Conservation (phyloP, 139 green algal genomes). For the Desmodesmus armatus region DNA sequence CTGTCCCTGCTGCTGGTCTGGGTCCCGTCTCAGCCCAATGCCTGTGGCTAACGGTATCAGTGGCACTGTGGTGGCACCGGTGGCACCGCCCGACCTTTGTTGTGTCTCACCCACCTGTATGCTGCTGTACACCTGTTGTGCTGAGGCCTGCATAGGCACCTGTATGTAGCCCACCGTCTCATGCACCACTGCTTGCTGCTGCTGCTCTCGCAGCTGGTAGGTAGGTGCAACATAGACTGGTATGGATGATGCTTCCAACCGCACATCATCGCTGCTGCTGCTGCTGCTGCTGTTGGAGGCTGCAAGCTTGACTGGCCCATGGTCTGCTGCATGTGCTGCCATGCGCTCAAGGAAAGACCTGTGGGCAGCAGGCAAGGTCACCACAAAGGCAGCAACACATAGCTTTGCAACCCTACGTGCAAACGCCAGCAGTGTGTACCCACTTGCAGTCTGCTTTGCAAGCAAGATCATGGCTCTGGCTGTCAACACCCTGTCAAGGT, state of each 20-base stretch:
- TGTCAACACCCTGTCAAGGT: not conserved
- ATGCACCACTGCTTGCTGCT: slow-evolving; percentile 22
- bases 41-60: too few species aligned
- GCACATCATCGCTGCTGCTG: slow-evolving; percentile 3
- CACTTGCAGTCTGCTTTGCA: too few species aligned
- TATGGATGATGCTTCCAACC: not conserved
- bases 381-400: not conserved
- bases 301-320: not conserved
- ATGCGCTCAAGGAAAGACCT: slow-evolving; percentile 31
- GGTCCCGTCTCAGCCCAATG: too few species aligned
- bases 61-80: too few species aligned
- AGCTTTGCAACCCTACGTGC: not conserved
- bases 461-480: too few species aligned
- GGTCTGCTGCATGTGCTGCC: slow-evolving; percentile 20
- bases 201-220: slow-evolving; percentile 11
- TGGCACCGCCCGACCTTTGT: too few species aligned
- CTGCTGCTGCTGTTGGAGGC: slow-evolving; percentile 9
- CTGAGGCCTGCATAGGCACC: slow-evolving; percentile 12
- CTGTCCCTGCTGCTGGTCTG: too few species aligned
- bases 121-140: slow-evolving; percentile 11
- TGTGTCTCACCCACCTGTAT: slow-evolving; percentile 11
- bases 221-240: slow-evolving; percentile 17
- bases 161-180: slow-evolving; percentile 29
- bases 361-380: not conserved
- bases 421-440: too few species aligned